Percentiles rank a stretch among this genome's conserved stretches.
Evolutionary conservation across 2,329 filamentous ascomycete genomes (phyloP).

Genomic region (Colletotrichum graminicola): DNA sequence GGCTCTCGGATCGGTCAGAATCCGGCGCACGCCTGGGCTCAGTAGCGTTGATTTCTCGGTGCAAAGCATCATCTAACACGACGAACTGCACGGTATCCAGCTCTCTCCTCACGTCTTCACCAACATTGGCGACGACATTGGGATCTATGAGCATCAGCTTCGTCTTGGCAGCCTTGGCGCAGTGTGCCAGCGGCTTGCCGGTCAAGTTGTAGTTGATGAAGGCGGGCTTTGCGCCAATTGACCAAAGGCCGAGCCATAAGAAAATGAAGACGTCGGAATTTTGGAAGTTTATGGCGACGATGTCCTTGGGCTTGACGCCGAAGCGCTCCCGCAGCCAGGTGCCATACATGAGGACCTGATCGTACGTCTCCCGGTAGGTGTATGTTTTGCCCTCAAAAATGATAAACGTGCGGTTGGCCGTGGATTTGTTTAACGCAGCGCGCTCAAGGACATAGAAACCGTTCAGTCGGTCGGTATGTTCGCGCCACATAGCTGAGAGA

Average conservation of each 20-base stretch:
- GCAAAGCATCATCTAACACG: slow-evolving; percentile 69
- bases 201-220: slow-evolving; percentile 90
- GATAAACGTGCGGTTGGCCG: slow-evolving; percentile 70
- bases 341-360: slow-evolving; percentile 77
- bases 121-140: slow-evolving; percentile 65
- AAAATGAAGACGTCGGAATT: slow-evolving; percentile 86
- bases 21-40: slow-evolving; percentile 70
- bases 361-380: slow-evolving; percentile 83
- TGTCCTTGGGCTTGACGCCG: slow-evolving; percentile 75
- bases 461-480: slow-evolving; percentile 72
- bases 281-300: slow-evolving; percentile 84
- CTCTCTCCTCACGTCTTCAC: slow-evolving; percentile 67
- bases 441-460: slow-evolving; percentile 82
- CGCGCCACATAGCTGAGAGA: slow-evolving; percentile 58
- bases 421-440: slow-evolving; percentile 65
- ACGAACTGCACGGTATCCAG: slow-evolving; percentile 68
- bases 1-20: slow-evolving; percentile 63
- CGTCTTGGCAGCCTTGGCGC: slow-evolving; percentile 75
- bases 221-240: slow-evolving; percentile 83
- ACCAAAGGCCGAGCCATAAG: slow-evolving; percentile 82
- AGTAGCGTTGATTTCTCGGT: slow-evolving; percentile 65
- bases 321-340: slow-evolving; percentile 77
- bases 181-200: slow-evolving; percentile 79
- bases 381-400: slow-evolving; percentile 76
- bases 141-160: slow-evolving; percentile 78